These are phyloP conservation scores for Mortierella sp. DNA, from an alignment of 371 early-diverging fungal genomes.

Conservation along the genomic window DNA sequence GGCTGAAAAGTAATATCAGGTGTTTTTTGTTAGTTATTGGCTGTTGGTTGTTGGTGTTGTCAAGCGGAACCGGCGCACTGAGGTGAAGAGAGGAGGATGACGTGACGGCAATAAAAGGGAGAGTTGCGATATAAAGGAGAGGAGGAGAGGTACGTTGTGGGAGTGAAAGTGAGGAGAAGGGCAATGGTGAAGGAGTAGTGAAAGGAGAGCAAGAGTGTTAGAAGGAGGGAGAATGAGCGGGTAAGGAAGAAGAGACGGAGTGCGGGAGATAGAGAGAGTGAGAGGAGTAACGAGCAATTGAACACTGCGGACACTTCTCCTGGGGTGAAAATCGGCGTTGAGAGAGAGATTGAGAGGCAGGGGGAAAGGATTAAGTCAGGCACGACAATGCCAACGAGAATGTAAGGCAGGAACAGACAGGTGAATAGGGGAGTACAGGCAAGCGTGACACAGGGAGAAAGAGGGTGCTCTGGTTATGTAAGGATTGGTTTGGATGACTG, in stretches of 20 bases:
- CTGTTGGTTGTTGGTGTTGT: background rate
- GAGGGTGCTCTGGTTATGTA: background rate
- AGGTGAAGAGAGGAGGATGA: background rate
- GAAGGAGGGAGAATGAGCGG: conserved; percentile 10
- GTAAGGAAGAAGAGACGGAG: background rate
- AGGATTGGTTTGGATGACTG: background rate
- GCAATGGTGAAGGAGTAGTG: background rate
- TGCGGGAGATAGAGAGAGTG: too few relatives aligned
- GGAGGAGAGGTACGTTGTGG: conserved; percentile 8
- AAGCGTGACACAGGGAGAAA: too few relatives aligned
- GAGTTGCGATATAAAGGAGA: too few relatives aligned
- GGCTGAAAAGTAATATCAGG: background rate
- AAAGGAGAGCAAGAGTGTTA: background rate
- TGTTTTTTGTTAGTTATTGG: background rate
- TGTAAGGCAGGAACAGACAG: too few relatives aligned
- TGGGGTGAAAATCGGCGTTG: too few relatives aligned
- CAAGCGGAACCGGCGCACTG: too few relatives aligned
- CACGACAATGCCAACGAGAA: too few relatives aligned
- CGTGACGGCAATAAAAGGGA: background rate
- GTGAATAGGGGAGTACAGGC: too few relatives aligned
- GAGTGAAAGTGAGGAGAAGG: conserved; percentile 4
- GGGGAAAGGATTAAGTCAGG: too few relatives aligned
- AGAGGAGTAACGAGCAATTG: too few relatives aligned
- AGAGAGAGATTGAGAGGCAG: too few relatives aligned
- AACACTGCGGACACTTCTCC: too few relatives aligned